Evolutionary conservation across 352 stramenopile genomes (phyloP), one percentile per base, ranked within the genome.

Genomic region (Pythium sp.): DNA sequence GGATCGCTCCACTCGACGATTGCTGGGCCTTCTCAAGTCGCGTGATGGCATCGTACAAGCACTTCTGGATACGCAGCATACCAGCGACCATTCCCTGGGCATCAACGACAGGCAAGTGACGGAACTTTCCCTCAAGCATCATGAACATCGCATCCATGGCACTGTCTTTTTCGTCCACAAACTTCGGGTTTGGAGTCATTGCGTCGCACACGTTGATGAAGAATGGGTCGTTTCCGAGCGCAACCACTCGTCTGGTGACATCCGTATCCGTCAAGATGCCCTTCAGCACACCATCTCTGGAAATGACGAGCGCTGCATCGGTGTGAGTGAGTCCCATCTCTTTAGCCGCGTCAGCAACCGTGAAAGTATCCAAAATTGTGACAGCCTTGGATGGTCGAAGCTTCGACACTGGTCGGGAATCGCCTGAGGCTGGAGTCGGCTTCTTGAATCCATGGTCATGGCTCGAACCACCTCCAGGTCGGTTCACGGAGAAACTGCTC

Each of bases 11-110:
- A 47, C 85, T 94, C 7, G 86, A 92, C 8, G 82, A 81, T 38
- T 92, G 80, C 72, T 88, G 84, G 4, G 88, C 88, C 68, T 94
- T 98, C 70, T 99, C 98, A 6, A 99, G 85, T 53, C 98, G 97
- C 20, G 84, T 94, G 72, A 99, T 99, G 2, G 97, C 97, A 74
- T 99, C 97, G 83, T 99, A 98, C 66, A 99, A 73, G 69, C 98
- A 99, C 75, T 99, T 99, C 43, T 98, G 96, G 72, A 99, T 99
- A 58, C 98, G 96, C 41, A 99, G 84, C 80, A 99, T 92, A 46
- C 98, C 98, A 9, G 96, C 91, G 9, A 99, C 95, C 71, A 92
- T 94, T 11, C 88, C 86, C 30, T 91, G 84, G 30, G 81, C 75
- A 64, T 96, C 89, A 1, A 98, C 91, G 1, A 99, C 98, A 15